Evolutionary conservation across 306 rosid genomes (phyloP).

Genomic region (Cicer judaicum): DNA sequence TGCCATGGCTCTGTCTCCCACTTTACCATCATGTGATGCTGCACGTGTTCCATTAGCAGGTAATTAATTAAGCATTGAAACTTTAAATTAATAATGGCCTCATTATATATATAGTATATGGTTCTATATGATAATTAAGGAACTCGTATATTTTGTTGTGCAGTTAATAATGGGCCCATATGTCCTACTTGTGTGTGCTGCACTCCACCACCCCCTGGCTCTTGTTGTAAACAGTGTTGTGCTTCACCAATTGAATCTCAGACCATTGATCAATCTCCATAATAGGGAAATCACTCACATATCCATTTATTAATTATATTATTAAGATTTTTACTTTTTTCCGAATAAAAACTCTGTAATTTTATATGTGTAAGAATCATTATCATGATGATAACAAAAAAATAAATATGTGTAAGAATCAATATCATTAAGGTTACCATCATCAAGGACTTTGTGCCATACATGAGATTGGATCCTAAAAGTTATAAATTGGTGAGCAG

Average conservation of each 20-base stretch:
- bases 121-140: constrained; percentile 1
- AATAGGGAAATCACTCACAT: background rate
- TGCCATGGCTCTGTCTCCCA: constrained; percentile 45
- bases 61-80: background rate
- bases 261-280: constrained; percentile 30
- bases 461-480: background rate
- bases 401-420: background rate
- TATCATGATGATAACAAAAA: background rate
- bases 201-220: constrained; percentile 50
- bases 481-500: background rate
- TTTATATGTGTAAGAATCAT: constrained; percentile 4
- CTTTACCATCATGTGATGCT: constrained; percentile 43
- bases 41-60: constrained; percentile 16
- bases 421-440: background rate
- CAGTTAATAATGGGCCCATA: constrained; percentile 6
- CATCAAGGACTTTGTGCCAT: background rate
- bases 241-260: constrained; percentile 44
- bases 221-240: constrained; percentile 58
- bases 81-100: background rate
- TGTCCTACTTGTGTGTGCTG: constrained; percentile 30
- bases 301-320: background rate
- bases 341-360: background rate
- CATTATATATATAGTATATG: background rate
- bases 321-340: background rate
- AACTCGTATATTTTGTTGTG: background rate